Conservation (phyloP, 2,329 filamentous ascomycete genomes). For the Stemphylium vesicarium region DNA sequence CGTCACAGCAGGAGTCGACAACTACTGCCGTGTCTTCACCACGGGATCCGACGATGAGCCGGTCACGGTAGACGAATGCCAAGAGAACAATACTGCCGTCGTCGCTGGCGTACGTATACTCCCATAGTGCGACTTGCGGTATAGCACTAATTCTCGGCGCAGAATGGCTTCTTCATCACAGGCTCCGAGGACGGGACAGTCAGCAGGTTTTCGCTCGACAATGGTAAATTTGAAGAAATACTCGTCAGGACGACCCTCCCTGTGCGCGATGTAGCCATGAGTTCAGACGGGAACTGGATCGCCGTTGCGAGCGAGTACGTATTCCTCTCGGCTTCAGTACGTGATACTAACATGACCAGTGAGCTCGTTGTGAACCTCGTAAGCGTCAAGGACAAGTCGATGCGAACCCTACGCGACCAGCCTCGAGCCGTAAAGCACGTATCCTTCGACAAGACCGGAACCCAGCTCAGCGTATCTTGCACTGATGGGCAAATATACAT, state of each 20-base stretch:
- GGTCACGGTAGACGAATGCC: conserved; percentile 86
- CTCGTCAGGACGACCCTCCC: conserved; percentile 85
- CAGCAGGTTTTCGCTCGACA: conserved; percentile 83
- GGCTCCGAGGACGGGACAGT: conserved; percentile 97
- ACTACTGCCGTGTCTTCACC: conserved; percentile 89
- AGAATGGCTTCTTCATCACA: conserved; percentile 84
- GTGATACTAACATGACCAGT: conserved; percentile 49
- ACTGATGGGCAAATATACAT: conserved; percentile 90
- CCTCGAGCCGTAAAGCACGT: conserved; percentile 88
- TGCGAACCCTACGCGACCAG: conserved; percentile 83
- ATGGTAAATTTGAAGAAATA: conserved; percentile 77
- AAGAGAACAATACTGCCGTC: conserved; percentile 83
- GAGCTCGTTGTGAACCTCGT: conserved; percentile 92
- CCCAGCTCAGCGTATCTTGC: conserved; percentile 79
- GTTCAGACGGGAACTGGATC: conserved; percentile 82
- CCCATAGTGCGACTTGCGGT: not conserved
- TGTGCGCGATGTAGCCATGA: conserved; percentile 83
- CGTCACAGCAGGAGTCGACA: conserved; percentile 91
- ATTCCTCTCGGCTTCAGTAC: not conserved
- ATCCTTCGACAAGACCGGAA: conserved; percentile 81
- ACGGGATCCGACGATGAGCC: conserved; percentile 93
- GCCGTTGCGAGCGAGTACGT: conserved; percentile 91
- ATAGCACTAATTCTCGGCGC: conserved; percentile 22
- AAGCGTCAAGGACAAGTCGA: conserved; percentile 76
- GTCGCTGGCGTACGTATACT: conserved; percentile 65